Conservation (phyloP, 129 eudicot genomes). For the Dittrichia graveolens region DNA sequence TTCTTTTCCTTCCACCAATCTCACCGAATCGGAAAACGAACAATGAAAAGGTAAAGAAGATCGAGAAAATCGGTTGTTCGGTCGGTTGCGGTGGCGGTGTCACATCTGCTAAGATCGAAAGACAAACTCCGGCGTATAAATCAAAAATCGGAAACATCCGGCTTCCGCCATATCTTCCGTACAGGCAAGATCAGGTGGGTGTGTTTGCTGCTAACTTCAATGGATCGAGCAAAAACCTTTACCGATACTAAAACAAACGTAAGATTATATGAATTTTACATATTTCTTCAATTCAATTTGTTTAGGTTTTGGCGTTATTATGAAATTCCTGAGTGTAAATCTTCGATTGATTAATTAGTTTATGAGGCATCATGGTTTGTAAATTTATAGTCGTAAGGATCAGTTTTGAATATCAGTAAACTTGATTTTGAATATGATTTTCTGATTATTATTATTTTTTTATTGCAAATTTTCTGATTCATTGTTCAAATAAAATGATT, state of each 20-base stretch:
- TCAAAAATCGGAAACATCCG: constrained; percentile 22
- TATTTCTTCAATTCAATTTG: background rate
- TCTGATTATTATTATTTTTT: too few species aligned
- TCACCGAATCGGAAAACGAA: constrained; percentile 14
- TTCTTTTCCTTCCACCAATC: constrained; percentile 3
- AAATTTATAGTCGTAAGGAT: too few species aligned
- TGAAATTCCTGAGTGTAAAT: constrained; percentile 24
- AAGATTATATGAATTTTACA: background rate
- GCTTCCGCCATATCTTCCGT: constrained; percentile 30
- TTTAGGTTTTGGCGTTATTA: constrained; percentile 21
- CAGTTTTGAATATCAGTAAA: too few species aligned
- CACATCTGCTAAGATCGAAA: constrained; percentile 10
- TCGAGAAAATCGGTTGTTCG: constrained; percentile 14
- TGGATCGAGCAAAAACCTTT: constrained; percentile 24
- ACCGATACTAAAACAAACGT: constrained; percentile 28
- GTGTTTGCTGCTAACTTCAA: constrained; percentile 22
- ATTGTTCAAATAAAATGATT: too few species aligned
- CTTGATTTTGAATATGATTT: too few species aligned
- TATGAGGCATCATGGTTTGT: too few species aligned
- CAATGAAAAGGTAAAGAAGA: constrained; percentile 25
- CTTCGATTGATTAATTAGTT: constrained; percentile 3
- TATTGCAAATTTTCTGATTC: too few species aligned
- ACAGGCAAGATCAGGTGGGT: constrained; percentile 30
- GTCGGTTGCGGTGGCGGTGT: background rate
- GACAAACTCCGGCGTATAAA: constrained; percentile 23